Evolutionary conservation across 2,329 filamentous ascomycete genomes (phyloP), one percentile per base, ranked within the genome.

Genomic region (Arthroderma uncinatum): DNA sequence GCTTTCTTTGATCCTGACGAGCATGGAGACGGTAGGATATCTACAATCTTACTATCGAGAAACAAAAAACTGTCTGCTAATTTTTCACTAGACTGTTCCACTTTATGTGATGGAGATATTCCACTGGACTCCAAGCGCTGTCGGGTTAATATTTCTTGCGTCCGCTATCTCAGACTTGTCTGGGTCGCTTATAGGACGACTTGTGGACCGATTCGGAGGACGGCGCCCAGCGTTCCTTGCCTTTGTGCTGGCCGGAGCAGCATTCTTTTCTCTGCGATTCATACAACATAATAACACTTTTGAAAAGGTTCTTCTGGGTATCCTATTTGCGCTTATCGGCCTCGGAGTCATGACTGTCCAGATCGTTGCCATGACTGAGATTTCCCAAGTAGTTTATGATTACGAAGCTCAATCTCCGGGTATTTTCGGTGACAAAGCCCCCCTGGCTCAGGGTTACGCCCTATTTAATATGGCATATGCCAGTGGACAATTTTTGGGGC

Each of bases 361-460:
- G 47, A 37, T 30, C 34, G 39, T 54, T n/a, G 37, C 16, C 9
- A 6, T 52, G 4, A 52, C 21, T 39, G 30, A 50, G 34, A 19
- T 19, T 33, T 36, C 79, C 4, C 69, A 72, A 9, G 73, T 83
- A 0, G 74, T 83, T 1, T 76, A 80, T 60, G 75, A 73, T 42
- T 83, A 81, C 62, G 75, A 81, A 59, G 71, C 76, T 48, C 76
- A 76, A 0, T 84, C 84, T 57, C 73, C 73, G 0, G 75, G 74
- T 0, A 71, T 80, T 53, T 84, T 84, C 61, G 79, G 79, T 25
- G 44, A 14, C 4, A 50, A 25, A 50, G n/a, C 28, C 28, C 44
- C 44, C 23, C 7, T 50, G 21, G 44, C 44, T 25, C 44, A 50
- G 19, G 44, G 9, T 10, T 50, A 50, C 7, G 44, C 44, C 2